phyloP scores from a whole-genome alignment of 306 rosid genomes.

The Urtica urens region DNA sequence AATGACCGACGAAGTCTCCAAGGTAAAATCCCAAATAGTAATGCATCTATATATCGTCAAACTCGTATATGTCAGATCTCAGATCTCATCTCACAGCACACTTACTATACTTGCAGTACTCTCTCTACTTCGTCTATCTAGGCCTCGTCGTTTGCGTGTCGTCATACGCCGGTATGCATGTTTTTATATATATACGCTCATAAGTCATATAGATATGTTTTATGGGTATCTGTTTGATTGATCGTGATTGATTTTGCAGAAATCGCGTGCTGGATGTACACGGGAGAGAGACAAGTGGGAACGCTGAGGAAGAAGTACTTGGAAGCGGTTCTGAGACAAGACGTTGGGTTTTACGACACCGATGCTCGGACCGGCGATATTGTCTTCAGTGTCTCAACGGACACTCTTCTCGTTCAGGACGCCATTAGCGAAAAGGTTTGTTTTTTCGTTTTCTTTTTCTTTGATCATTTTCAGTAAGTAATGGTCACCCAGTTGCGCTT shows the following conservation, averaged over 20 bases:
- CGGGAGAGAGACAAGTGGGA: constrained; percentile 92
- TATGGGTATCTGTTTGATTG: background rate
- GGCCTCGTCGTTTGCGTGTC: constrained; percentile 85
- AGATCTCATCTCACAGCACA: constrained; percentile 15
- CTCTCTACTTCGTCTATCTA: constrained; percentile 84
- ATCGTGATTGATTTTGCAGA: constrained; percentile 28
- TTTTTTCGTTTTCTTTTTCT: constrained; percentile 1
- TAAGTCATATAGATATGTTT: background rate
- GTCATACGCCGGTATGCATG: constrained; percentile 74
- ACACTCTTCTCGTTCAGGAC: constrained; percentile 93
- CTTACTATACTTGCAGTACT: constrained; percentile 53
- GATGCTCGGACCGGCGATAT: constrained; percentile 98
- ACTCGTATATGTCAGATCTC: constrained; percentile 35
- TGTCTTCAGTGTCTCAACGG: constrained; percentile 91
- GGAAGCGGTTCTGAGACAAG: constrained; percentile 88
- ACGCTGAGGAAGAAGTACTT: constrained; percentile 87
- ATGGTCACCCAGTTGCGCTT: too few relatives aligned
- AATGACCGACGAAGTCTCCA: constrained; percentile 89
- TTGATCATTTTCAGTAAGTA: too few relatives aligned
- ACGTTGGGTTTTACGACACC: constrained; percentile 95
- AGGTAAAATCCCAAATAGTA: too few relatives aligned
- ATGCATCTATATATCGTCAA: background rate
- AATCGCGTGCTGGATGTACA: constrained; percentile 98
- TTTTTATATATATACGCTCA: background rate
- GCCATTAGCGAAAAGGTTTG: constrained; percentile 96